Evolutionary conservation across 768 basidiomycete genomes (phyloP).

Genomic region (Mycena leptocephala): DNA sequence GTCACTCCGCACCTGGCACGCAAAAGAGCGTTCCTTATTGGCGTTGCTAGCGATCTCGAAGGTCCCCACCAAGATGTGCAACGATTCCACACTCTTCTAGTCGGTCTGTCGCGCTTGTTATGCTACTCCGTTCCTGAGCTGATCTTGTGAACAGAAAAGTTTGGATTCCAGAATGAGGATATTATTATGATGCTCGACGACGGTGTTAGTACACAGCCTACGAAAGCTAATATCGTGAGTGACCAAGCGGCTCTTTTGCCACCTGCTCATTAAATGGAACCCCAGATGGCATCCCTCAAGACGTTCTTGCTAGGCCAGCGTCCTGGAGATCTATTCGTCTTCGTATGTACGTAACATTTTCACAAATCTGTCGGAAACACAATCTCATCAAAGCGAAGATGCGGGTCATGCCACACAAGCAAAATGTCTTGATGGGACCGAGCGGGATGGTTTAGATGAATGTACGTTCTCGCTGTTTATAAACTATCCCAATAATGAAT

Average conservation of each 20-base stretch:
- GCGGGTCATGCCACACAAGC: background rate
- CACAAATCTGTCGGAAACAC: background rate
- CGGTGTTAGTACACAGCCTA: background rate
- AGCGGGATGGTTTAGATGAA: constrained; percentile 11
- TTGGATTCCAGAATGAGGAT: background rate
- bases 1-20: background rate
- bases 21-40: background rate
- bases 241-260: background rate
- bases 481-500: background rate
- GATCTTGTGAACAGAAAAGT: background rate
- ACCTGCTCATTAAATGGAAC: background rate
- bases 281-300: background rate
- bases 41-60: background rate
- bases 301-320: background rate
- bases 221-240: constrained; percentile 9
- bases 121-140: background rate
- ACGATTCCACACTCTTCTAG: background rate
- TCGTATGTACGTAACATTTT: background rate
- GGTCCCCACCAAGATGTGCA: background rate
- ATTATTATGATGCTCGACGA: constrained; percentile 17
- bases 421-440: constrained; percentile 1
- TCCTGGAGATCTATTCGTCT: constrained; percentile 15
- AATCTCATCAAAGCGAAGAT: background rate
- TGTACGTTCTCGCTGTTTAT: background rate
- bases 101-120: background rate